These are phyloP conservation scores for Scedosporium apiospermum DNA, from an alignment of 2,329 filamentous ascomycete genomes.

Conservation along the genomic window DNA sequence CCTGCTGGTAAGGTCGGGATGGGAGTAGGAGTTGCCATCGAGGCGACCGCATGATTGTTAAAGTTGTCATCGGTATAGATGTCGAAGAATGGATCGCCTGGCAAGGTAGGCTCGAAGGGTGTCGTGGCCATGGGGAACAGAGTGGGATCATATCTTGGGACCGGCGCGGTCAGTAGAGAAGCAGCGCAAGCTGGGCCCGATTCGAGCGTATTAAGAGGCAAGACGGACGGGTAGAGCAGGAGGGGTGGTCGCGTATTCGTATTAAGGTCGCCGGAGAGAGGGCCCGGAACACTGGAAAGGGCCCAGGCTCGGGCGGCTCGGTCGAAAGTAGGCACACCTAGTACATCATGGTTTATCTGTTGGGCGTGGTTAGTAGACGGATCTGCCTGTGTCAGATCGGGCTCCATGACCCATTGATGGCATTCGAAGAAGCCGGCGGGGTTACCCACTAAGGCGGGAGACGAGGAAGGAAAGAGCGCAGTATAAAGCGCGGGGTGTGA, in stretches of 20 bases:
- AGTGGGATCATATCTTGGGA: constrained; percentile 2
- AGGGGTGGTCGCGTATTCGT: neutral
- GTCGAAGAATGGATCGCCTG: constrained; percentile 40
- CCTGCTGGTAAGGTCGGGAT: constrained; percentile 36
- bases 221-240: neutral
- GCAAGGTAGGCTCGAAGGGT: constrained; percentile 34
- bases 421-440: neutral
- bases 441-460: constrained; percentile 3
- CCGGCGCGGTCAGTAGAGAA: neutral
- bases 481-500: neutral
- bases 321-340: neutral
- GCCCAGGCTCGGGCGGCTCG: constrained; percentile 1
- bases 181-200: neutral
- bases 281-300: neutral
- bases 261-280: neutral
- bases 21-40: constrained; percentile 16
- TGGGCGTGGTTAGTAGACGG: neutral
- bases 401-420: neutral
- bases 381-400: neutral
- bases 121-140: constrained; percentile 39
- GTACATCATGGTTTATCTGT: constrained; percentile 5
- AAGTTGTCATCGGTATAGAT: constrained; percentile 38
- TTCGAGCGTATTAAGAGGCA: neutral
- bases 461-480: neutral
- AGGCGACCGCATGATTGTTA: constrained; percentile 11